These are phyloP conservation scores for Quercus phellos DNA, from an alignment of 331 rosid genomes.

Conservation along the genomic window DNA sequence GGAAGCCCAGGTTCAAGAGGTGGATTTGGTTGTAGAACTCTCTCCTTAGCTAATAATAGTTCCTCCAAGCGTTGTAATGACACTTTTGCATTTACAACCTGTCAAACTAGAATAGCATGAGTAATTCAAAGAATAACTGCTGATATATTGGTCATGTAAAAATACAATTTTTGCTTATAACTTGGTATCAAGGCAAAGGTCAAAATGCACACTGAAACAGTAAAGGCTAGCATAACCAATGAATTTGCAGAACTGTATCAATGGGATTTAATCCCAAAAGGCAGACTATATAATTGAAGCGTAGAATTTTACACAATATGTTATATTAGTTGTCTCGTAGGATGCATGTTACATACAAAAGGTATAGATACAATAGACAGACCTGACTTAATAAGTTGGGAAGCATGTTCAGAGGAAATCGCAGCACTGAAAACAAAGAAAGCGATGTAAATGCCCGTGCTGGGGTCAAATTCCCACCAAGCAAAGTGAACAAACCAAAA, in stretches of 20 bases:
- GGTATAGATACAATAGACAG: not conserved
- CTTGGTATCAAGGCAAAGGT: not conserved
- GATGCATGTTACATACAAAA: too few relatives aligned
- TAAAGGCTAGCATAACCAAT: not conserved
- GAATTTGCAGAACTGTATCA: not conserved
- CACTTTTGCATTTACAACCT: slow-evolving; percentile 82
- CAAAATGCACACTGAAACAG: not conserved
- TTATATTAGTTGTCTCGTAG: not conserved
- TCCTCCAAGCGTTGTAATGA: slow-evolving; percentile 86
- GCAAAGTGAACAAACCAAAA: slow-evolving; percentile 71
- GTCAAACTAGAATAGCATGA: slow-evolving; percentile 21
- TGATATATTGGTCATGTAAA: not conserved
- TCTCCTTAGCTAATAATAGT: slow-evolving; percentile 62
- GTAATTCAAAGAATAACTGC: not conserved
- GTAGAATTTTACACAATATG: not conserved
- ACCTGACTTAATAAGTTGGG: slow-evolving; percentile 89
- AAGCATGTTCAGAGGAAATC: slow-evolving; percentile 71
- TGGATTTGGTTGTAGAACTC: slow-evolving; percentile 55
- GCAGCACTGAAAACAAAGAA: slow-evolving; percentile 70
- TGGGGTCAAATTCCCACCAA: slow-evolving; percentile 87
- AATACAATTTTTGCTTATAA: not conserved
- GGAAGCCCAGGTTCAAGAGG: slow-evolving; percentile 63
- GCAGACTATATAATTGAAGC: not conserved
- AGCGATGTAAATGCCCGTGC: slow-evolving; percentile 89
- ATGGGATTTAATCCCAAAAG: not conserved